Evolutionary conservation across 352 stramenopile genomes (phyloP).

Genomic region (Globisporangium solare): DNA sequence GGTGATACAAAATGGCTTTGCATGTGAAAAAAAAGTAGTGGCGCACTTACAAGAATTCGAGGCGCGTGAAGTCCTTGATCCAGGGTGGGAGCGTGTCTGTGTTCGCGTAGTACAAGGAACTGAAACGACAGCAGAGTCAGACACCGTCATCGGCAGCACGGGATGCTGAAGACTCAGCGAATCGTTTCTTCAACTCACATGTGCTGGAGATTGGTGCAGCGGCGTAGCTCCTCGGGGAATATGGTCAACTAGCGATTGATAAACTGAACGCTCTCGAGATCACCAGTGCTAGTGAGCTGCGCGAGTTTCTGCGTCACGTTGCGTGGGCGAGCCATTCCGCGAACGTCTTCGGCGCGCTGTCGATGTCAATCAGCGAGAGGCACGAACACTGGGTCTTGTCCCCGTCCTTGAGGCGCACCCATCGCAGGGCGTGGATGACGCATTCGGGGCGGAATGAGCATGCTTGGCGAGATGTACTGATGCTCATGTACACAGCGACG

Average conservation of each 20-base stretch:
- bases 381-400: constrained; percentile 26
- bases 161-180: too few species aligned
- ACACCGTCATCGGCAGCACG: background rate
- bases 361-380: constrained; percentile 21
- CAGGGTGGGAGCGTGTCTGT: constrained; percentile 21
- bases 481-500: constrained; percentile 3
- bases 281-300: constrained; percentile 22
- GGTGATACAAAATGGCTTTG: background rate
- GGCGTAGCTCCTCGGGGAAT: constrained; percentile 18
- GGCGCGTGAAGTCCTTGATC: constrained; percentile 20
- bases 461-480: constrained; percentile 2
- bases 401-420: background rate
- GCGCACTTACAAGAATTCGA: constrained; percentile 27
- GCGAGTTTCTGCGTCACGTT: constrained; percentile 17
- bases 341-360: constrained; percentile 14
- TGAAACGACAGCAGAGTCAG: constrained; percentile 2
- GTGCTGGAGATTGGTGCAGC: constrained; percentile 26
- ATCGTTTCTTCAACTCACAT: constrained; percentile 20
- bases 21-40: background rate
- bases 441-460: constrained; percentile 13
- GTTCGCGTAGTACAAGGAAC: constrained; percentile 27
- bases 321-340: constrained; percentile 18
- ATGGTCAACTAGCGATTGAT: constrained; percentile 23
- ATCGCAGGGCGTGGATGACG: constrained; percentile 9
- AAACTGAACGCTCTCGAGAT: constrained; percentile 28